A percentile compares a stretch with the other conserved stretches of the same genome.
phyloP scores from a whole-genome alignment of 345 rosid genomes.

The Microcos paniculata region DNA sequence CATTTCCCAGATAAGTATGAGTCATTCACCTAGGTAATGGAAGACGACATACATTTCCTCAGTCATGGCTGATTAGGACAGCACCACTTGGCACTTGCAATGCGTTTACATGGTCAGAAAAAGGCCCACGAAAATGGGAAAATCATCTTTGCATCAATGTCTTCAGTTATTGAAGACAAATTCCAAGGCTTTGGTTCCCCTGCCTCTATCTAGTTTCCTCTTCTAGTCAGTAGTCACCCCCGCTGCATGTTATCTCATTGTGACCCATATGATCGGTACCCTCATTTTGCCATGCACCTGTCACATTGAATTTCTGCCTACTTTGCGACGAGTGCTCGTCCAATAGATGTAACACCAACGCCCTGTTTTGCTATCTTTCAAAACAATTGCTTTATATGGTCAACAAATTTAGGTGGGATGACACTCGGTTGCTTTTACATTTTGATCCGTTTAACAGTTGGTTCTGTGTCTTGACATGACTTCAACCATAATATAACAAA shows the following conservation, averaged over 20 bases:
- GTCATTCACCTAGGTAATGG: not conserved
- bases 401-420: not conserved
- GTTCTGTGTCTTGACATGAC: too few species aligned
- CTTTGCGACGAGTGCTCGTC: not conserved
- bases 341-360: not conserved
- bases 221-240: not conserved
- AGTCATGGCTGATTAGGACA: not conserved
- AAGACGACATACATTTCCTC: constrained; percentile 5
- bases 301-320: not conserved
- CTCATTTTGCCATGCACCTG: not conserved
- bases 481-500: too few species aligned
- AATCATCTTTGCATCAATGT: not conserved
- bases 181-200: not conserved
- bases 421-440: too few species aligned
- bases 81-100: not conserved
- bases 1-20: not conserved
- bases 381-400: not conserved
- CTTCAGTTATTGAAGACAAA: not conserved
- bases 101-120: not conserved
- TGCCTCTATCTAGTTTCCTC: not conserved
- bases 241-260: not conserved
- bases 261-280: not conserved
- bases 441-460: too few species aligned
- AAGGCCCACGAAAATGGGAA: not conserved
- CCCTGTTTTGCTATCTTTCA: not conserved